Evolutionary conservation across 208 protist genomes (phyloP), one percentile per base, ranked within the genome.

Genomic region (Acanthamoeba culbertsoni): DNA sequence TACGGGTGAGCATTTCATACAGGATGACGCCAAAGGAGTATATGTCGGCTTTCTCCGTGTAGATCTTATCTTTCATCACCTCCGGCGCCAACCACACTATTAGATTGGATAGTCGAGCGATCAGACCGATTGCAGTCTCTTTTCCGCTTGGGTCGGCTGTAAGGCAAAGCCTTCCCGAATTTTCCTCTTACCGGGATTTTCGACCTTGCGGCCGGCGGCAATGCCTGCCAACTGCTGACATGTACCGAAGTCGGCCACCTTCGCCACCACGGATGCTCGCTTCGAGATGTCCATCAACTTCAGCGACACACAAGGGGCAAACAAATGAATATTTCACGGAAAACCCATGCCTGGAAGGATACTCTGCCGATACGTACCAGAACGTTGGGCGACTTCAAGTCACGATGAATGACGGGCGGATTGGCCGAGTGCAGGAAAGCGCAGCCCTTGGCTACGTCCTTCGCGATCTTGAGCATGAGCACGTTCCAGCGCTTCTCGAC

Each of bases 391-490:
- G 59, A 62, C 43, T 96, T 96, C 2, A 96, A 57, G 88, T 96
- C 95, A 16, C 94, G 75, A 31, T 96, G 95, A 40, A 96, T 95
- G 6, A 95, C 93, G 0, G 48, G 77, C 43, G 95, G 95, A n/a
- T 57, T 92, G 33, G 90, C 75, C 14, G 71, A 82, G 77, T 96
- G 95, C 20, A 96, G 45, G 53, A 92, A 96, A 0, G 55, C 42
- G 88, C 93, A 94, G 33, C 95, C 95, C 42, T 91, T 84, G 23
- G 95, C 95, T n/a, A 96, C 86, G 43, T 96, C 95, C 33, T 68
- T 82, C 0, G 82, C 59, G n/a, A 96, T 94, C 51, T 95, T 94
- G 7, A 96, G 45, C 10, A 88, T 45, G 16, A 91, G 53, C 26
- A 62, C 33, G 91, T 63, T 95, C 1, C 7, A 59, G 23, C 23